Conservation (phyloP, 1,284 basidiomycete species). For the Ustilago sp. region DNA sequence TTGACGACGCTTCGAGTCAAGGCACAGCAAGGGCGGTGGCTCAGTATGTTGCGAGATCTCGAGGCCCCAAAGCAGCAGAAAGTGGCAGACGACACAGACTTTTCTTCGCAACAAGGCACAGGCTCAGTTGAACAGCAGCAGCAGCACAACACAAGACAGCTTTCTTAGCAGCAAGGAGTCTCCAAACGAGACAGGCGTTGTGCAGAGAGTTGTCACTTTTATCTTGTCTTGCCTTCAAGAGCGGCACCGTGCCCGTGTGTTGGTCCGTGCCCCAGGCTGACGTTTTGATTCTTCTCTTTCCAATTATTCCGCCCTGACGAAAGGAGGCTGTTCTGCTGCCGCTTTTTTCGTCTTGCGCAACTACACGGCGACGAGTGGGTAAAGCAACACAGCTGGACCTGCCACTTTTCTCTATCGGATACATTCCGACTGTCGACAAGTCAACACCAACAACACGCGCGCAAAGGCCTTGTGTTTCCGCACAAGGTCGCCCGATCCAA, state of each 20-base stretch:
- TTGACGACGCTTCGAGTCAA: slow-evolving; percentile 36
- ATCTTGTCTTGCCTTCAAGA: not conserved
- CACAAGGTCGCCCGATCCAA: slow-evolving; percentile 35
- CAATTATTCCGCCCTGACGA: too few species aligned
- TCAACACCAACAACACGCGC: not conserved
- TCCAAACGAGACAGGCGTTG: not conserved
- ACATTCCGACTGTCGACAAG: too few species aligned
- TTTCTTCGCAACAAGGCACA: not conserved
- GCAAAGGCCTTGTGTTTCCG: slow-evolving; percentile 9
- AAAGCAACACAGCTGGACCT: too few species aligned
- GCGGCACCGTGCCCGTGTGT: slow-evolving; percentile 3
- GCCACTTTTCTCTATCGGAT: not conserved
- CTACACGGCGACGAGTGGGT: too few species aligned
- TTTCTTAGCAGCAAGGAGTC: not conserved
- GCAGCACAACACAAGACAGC: not conserved
- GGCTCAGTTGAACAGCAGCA: not conserved
- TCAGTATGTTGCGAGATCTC: not conserved
- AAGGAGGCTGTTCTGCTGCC: not conserved
- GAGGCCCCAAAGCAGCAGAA: not conserved
- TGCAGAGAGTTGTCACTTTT: not conserved
- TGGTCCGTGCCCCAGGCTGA: too few species aligned
- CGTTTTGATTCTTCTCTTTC: not conserved
- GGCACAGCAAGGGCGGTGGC: not conserved
- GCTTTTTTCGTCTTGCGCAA: not conserved
- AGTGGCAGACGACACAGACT: slow-evolving; percentile 7